phyloP scores from a whole-genome alignment of 805 yeast genomes.

The Pichia gijzeniarum region DNA sequence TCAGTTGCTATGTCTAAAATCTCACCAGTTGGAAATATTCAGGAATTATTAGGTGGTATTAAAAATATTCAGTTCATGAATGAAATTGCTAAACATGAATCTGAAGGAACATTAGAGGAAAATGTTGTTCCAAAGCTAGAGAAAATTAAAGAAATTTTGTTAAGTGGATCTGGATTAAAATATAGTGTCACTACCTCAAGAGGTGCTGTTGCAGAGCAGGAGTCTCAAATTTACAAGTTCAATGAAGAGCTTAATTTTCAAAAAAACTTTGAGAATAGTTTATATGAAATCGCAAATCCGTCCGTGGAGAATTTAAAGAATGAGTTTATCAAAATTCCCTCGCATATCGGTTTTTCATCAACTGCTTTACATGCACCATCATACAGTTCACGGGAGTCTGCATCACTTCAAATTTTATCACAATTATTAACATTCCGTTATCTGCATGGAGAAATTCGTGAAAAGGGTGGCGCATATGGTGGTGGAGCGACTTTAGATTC shows the following conservation, averaged over 20 bases:
- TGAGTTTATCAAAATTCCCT: constrained; percentile 60
- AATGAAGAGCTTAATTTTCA: constrained; percentile 11
- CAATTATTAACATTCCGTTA: constrained; percentile 76
- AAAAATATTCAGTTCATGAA: constrained; percentile 67
- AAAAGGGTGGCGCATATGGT: constrained; percentile 97
- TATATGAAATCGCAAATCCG: constrained; percentile 12
- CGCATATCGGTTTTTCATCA: constrained; percentile 83
- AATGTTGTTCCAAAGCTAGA: constrained; percentile 62
- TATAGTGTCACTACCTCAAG: constrained; percentile 56
- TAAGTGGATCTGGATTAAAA: constrained; percentile 38
- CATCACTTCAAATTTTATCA: constrained; percentile 75
- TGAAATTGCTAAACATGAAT: constrained; percentile 48
- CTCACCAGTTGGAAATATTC: constrained; percentile 51
- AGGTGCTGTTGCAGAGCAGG: constrained; percentile 33
- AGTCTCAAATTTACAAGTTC: constrained; percentile 32
- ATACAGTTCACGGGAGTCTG: constrained; percentile 69
- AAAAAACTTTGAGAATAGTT: constrained; percentile 7
- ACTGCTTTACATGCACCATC: constrained; percentile 59
- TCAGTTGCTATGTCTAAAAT: constrained; percentile 58
- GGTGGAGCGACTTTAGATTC: constrained; percentile 88
- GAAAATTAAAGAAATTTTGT: constrained; percentile 41
- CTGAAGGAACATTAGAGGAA: constrained; percentile 40
- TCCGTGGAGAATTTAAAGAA: not conserved
- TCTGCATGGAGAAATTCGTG: constrained; percentile 84
- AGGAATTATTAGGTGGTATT: constrained; percentile 67